Conservation (phyloP, 2,329 filamentous ascomycete genomes). For the Colletotrichum lindemuthianum region DNA sequence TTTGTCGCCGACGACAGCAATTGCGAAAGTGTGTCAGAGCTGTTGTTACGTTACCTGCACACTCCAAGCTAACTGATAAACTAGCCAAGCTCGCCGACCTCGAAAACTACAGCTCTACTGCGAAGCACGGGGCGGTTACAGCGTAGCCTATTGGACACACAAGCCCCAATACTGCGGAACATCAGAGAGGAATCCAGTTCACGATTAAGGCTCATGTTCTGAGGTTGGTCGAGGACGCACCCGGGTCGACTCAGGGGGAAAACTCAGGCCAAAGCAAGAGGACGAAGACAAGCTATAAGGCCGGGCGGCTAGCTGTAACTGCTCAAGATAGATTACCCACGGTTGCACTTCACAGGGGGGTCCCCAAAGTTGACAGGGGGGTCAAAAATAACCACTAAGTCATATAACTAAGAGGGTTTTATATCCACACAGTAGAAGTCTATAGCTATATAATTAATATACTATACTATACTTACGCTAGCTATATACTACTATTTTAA, state of each 20-base stretch:
- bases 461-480: too few species aligned
- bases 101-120: conserved; percentile 41
- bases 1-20: conserved; percentile 51
- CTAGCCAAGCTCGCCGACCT: conserved; percentile 40
- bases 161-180: conserved; percentile 40
- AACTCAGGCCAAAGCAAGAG: neutral
- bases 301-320: too few species aligned
- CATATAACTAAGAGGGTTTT: too few species aligned
- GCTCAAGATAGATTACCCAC: too few species aligned
- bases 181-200: conserved; percentile 43
- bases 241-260: neutral
- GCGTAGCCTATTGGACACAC: conserved; percentile 45
- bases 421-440: too few species aligned
- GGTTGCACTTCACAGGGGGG: too few species aligned
- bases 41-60: neutral
- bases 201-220: conserved; percentile 45
- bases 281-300: conserved; percentile 25
- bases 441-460: too few species aligned
- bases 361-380: too few species aligned
- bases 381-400: too few species aligned
- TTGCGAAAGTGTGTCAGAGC: conserved; percentile 47
- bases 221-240: conserved; percentile 2
- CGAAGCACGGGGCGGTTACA: conserved; percentile 42
- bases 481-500: too few species aligned
- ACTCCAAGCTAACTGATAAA: neutral